Percentiles rank a stretch among this genome's conserved stretches.
These are phyloP conservation scores for Phylloporus scabripes DNA, from an alignment of 768 basidiomycete species.

Conservation along the genomic window DNA sequence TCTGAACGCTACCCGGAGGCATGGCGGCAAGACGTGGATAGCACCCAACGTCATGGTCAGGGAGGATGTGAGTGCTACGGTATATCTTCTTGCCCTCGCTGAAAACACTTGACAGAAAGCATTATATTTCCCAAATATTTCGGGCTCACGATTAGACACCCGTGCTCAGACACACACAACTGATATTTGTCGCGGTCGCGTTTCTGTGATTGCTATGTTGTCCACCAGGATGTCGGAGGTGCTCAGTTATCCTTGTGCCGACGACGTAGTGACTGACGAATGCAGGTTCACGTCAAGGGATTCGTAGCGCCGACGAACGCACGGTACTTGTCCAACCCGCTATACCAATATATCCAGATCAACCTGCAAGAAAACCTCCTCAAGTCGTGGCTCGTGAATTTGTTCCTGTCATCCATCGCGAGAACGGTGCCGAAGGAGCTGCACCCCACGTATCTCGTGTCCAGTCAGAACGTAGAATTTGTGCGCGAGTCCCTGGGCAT, in stretches of 20 bases:
- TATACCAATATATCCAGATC: conserved; percentile 75
- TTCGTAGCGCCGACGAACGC: conserved; percentile 57
- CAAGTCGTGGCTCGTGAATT: conserved; percentile 82
- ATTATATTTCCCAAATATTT: conserved; percentile 84
- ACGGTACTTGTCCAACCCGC: conserved; percentile 48
- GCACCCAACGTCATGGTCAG: conserved; percentile 85
- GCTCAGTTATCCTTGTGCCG: background rate
- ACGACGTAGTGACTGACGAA: background rate
- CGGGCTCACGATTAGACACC: conserved; percentile 60
- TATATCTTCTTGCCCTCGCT: background rate
- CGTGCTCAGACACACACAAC: conserved; percentile 65
- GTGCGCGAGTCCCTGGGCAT: conserved; percentile 80
- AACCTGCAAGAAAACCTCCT: conserved; percentile 94
- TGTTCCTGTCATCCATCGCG: conserved; percentile 76
- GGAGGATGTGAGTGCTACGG: conserved; percentile 67
- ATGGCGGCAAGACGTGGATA: conserved; percentile 94
- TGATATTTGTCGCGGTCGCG: conserved; percentile 63
- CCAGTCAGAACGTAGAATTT: conserved; percentile 81
- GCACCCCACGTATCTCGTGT: conserved; percentile 72
- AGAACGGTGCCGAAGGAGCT: conserved; percentile 55
- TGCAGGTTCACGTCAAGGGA: conserved; percentile 70
- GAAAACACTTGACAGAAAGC: conserved; percentile 58
- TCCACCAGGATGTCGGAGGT: conserved; percentile 88
- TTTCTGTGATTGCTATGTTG: conserved; percentile 80
- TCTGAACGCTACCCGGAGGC: conserved; percentile 66